Base-by-base conservation (phyloP, 2,329 filamentous ascomycete genomes). In the Chlorencoelia australis region DNA sequence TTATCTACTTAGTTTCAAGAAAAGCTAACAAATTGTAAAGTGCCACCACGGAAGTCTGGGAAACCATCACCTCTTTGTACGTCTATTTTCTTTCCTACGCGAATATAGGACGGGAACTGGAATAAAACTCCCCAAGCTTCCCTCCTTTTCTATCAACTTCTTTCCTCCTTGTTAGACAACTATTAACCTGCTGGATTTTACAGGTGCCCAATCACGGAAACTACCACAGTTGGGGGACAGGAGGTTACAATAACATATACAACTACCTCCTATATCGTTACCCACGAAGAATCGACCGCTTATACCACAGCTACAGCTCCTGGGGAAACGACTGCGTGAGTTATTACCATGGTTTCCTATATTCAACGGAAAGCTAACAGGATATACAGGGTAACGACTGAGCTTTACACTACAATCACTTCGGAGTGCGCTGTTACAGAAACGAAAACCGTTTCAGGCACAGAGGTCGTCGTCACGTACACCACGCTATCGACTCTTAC, bases 341-440 rank as follows among this genome's bases (percentile, higher is more conserved):
- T 6, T 13, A 11, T n/a, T 10, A 17, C 21, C 11, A 20, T 5
- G 6, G 4, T 29, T 9, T 29, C 4, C 4, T 16, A 13, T n/a
- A 6, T 14, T 11, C 11, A 2, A 15, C 9, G 2, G 6, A 3
- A 20, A 35, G 9, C 19, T 36, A 36, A 30, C 11, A 9, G 16
- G 18, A 3, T 11, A 22, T 15, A 8, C 21, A 32, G 28, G 13
- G 21, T 37, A n/a, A 22, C 7, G 17, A 28, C 36, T 14, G 50
- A 53, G 9, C 47, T 54, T 14, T 44, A 54, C 14, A 51, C 22
- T 40, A 49, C 25, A 55, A 53, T 16, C 30, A 69, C 65, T 8
- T 59, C 55, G 15, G 51, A 66, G 10, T 66, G 61, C 48, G 62
- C 65, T 4, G 50, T 71, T 7, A 69, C 66, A 0, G 58, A 65